Conservation (phyloP, 768 basidiomycete species). For the Boletus eberwhitei region DNA sequence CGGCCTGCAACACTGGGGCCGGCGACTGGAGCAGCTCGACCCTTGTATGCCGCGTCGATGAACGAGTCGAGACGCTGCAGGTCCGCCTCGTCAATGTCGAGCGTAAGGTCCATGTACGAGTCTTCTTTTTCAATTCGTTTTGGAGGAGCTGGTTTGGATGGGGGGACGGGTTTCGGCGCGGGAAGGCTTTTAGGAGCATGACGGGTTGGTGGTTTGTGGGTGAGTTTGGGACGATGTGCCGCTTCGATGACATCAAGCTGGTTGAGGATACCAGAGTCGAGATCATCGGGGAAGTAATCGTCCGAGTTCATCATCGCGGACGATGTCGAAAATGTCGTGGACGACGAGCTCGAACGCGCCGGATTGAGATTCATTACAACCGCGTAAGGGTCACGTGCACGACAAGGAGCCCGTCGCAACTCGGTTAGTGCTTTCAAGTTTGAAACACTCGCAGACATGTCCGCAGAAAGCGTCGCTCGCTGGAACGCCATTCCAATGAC, state of each 20-base stretch:
- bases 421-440: background rate
- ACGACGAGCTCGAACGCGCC: background rate
- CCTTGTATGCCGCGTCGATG: conserved; percentile 46
- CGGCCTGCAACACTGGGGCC: conserved; percentile 31
- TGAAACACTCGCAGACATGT: conserved; percentile 41
- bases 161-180: conserved; percentile 7
- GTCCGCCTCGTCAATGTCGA: conserved; percentile 56
- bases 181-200: conserved; percentile 8
- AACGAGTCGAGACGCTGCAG: conserved; percentile 52
- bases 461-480: conserved; percentile 57
- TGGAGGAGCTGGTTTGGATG: conserved; percentile 16
- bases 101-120: conserved; percentile 48
- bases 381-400: conserved; percentile 16
- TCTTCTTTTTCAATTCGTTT: conserved; percentile 37
- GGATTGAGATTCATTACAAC: background rate
- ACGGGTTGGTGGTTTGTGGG: conserved; percentile 1
- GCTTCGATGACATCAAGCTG: conserved; percentile 74
- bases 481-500: conserved; percentile 69
- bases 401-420: background rate
- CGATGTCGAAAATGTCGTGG: conserved; percentile 3
- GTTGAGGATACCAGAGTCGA: conserved; percentile 56
- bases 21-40: conserved; percentile 39
- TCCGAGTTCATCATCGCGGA: conserved; percentile 64
- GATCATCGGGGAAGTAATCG: conserved; percentile 67
- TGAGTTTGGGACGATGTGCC: conserved; percentile 35